Base-by-base conservation (phyloP, 768 basidiomycete species). In the Lactifluus rugatus region DNA sequence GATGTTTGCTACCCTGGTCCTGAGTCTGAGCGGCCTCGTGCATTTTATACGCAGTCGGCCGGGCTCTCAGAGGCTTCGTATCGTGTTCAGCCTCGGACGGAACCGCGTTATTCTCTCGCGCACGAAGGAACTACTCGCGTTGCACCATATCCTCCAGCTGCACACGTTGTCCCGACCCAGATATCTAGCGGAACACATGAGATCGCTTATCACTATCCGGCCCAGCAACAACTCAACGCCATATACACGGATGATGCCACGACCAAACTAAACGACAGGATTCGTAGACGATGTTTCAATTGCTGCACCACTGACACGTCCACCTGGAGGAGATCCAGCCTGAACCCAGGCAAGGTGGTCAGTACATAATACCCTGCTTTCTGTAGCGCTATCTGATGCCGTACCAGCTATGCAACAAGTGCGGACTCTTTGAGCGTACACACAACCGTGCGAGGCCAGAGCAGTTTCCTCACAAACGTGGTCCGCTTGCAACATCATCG, bases 271-370 rank as follows among this genome's bases (percentile, higher is more conserved):
- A 84, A 81, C 66, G 85, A 89, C 67, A 78, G 86, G 41, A 84
- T 90, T 49, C 78, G 88, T 26, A 72, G 88, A 37, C 74, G 87
- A 48, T 90, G 88, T 70, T 89, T 85, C 78, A 90, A 90, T 68
- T 90, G 88, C 70, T 84, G 84, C 68, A 89, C 87, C 25, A 89
- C 88, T 14, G 88, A 90, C 62, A 89, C 89, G 32, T 84, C 83
- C 50, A 89, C 87, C 25, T 90, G 88, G 88, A 72, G 88, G 36
- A 72, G 88, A 59, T 83, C 81, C 16, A 88, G 86, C 66, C 78
- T 90, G 58, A 83, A 80, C 58, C 87, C 87, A 1, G 88, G 88
- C 26, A 90, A 90, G 79, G 88, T 90, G 64, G 79, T 78, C 62
- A 57, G 79, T 65, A 6, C 28, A 13, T 34, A 16, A 14, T 31